Evolutionary conservation across 2,329 filamentous ascomycete species (phyloP).

Genomic region (Fulvia fulva): DNA sequence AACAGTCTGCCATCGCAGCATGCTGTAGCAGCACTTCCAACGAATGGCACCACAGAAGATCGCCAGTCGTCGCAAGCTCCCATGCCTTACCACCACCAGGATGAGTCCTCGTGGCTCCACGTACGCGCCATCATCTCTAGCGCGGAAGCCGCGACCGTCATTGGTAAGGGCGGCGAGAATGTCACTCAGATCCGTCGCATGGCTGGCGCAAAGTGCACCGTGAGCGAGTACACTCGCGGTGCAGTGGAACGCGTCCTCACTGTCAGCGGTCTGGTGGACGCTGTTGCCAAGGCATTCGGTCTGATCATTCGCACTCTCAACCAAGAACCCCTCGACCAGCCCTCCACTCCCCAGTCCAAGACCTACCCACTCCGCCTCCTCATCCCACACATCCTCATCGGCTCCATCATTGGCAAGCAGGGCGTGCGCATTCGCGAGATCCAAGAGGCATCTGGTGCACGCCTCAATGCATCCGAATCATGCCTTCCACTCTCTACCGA

Average conservation of each 20-base stretch:
- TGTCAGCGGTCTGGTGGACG: constrained; percentile 93
- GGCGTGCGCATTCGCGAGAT: constrained; percentile 96
- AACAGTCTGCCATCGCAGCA: constrained; percentile 6
- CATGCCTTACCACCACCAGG: constrained; percentile 55
- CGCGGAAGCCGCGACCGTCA: constrained; percentile 93
- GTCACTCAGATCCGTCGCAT: constrained; percentile 93
- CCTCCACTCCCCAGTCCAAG: constrained; percentile 91
- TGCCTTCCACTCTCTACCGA: constrained; percentile 93
- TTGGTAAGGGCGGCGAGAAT: constrained; percentile 98
- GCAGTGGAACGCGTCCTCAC: constrained; percentile 97
- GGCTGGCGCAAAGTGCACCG: constrained; percentile 96
- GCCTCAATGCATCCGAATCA: constrained; percentile 92
- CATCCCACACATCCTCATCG: constrained; percentile 94
- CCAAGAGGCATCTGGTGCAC: constrained; percentile 92
- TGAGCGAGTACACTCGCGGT: constrained; percentile 95
- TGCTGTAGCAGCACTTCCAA: constrained; percentile 24
- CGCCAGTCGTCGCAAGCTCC: constrained; percentile 42
- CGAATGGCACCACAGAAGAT: constrained; percentile 51
- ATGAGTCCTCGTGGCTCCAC: constrained; percentile 95
- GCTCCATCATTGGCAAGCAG: constrained; percentile 96
- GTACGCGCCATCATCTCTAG: constrained; percentile 96
- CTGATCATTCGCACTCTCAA: constrained; percentile 97
- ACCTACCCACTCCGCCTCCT: constrained; percentile 94
- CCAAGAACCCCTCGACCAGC: constrained; percentile 83
- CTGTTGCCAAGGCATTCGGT: constrained; percentile 96